Conservation (phyloP, 768 basidiomycete species). For the Podaxis rugospora region DNA sequence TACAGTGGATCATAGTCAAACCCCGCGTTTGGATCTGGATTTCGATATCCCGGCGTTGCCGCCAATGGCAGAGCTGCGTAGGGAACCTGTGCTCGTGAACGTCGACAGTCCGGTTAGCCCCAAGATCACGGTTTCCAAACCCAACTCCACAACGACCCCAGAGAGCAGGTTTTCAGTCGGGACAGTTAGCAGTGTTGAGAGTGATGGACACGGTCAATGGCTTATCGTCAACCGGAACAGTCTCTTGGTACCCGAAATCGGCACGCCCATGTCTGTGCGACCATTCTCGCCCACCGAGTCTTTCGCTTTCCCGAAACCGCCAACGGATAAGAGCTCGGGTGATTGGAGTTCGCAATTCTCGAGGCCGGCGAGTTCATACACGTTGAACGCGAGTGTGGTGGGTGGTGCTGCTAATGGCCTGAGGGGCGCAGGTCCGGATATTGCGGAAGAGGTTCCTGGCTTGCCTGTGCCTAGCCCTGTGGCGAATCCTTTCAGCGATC, state of each 20-base stretch:
- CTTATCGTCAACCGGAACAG: constrained; percentile 26
- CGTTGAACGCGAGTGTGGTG: not conserved
- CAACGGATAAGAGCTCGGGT: constrained; percentile 20
- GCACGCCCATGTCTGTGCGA: constrained; percentile 56
- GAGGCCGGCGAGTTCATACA: not conserved
- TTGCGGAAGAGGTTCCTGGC: not conserved
- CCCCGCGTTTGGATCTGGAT: constrained; percentile 18
- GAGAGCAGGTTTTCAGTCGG: constrained; percentile 33
- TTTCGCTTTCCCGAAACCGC: constrained; percentile 67
- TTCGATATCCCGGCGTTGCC: constrained; percentile 38
- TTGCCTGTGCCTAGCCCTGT: not conserved
- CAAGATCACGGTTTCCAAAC: not conserved
- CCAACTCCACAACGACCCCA: constrained; percentile 13
- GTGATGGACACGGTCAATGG: constrained; percentile 31
- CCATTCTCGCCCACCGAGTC: constrained; percentile 66
- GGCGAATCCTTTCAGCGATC: constrained; percentile 8
- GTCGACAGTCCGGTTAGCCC: constrained; percentile 21
- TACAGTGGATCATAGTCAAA: constrained; percentile 43
- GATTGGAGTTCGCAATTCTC: constrained; percentile 5
- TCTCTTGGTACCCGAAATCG: constrained; percentile 22
- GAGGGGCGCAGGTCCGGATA: not conserved
- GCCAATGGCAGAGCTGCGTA: constrained; percentile 51
- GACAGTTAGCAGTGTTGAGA: constrained; percentile 30
- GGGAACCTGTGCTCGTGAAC: constrained; percentile 27
- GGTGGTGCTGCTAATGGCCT: not conserved